Base-by-base conservation (phyloP, 2,329 filamentous ascomycete genomes). In the Fusarium equiseti region DNA sequence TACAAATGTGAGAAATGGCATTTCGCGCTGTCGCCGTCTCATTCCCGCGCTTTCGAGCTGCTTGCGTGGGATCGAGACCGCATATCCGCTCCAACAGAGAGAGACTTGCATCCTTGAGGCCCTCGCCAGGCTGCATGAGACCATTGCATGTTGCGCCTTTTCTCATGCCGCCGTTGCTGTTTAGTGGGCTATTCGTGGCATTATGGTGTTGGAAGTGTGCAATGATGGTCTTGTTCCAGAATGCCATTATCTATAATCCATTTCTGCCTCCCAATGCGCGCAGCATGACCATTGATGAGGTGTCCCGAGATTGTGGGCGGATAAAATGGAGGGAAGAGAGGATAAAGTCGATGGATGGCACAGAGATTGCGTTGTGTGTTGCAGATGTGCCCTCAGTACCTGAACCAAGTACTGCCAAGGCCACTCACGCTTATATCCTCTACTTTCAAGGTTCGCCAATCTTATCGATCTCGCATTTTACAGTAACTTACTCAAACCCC, bases 171-270 rank as follows among this genome's bases (percentile, higher is more conserved):
- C 92, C 92, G 0, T 75, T 87, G 9, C 82, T 93, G 45, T 94
- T 94, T 75, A 78, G 83, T 16, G 89, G 90, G 3, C 83, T 95
- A 38, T 83, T 92, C 6, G 74, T 92, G 20, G 85, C 85, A 6
- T 82, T 95, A 16, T 95, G 86, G 85, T 82, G 81, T 3, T 89
- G 87, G 84, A 90, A 90, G 76, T 94, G 91, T 76, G 79, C 89
- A 56, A 92, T 93, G 89, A 88, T 94, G 81, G 84, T 95, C 29
- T 72, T 92, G 7, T 92, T 94, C 77, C 92, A 95, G 80, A 93
- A 95, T 76, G 91, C 91, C 76, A 93, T 95, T 76, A 91, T 95
- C 63, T 95, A 94, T 80, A 93, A 94, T 83, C 91, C 92, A 0
- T 91, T 90, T 48, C 80, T 94, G 53, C 91, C 92, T 20, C 92